Conservation (phyloP, 2,329 filamentous ascomycete genomes). For the Anisogramma anomala region DNA sequence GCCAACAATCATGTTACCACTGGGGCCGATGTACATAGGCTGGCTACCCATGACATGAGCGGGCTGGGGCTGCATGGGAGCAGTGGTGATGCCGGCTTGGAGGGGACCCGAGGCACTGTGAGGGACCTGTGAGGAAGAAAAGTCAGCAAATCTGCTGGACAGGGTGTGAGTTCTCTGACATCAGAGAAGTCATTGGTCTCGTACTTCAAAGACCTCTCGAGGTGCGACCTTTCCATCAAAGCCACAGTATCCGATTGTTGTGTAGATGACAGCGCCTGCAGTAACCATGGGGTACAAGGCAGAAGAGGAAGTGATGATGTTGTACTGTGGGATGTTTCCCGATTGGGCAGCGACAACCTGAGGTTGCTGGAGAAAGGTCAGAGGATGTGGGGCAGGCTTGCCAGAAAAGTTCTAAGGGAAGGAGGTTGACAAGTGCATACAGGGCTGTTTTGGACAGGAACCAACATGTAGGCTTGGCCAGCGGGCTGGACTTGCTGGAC, state of each 20-base stretch:
- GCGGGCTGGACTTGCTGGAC: too few relatives aligned
- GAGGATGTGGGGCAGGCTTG: slow-evolving; percentile 3
- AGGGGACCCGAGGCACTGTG: slow-evolving; percentile 14
- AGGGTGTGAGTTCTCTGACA: background rate
- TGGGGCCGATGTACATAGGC: slow-evolving; percentile 13
- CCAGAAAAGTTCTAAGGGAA: slow-evolving; percentile 25
- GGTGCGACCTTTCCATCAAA: slow-evolving; percentile 2
- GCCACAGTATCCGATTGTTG: slow-evolving; percentile 6
- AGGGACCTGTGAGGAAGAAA: slow-evolving; percentile 10
- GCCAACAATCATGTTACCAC: background rate
- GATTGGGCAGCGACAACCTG: background rate
- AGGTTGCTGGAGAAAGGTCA: slow-evolving; percentile 6
- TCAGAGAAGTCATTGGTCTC: background rate
- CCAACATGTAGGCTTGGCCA: too few relatives aligned
- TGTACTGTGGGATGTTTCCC: background rate
- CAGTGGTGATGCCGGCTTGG: slow-evolving; percentile 14
- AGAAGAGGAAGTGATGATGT: too few relatives aligned
- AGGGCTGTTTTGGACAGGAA: background rate
- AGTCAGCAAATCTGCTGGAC: slow-evolving; percentile 12
- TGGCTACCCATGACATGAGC: too few relatives aligned
- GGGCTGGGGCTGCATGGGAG: slow-evolving; percentile 15
- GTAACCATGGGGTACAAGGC: slow-evolving; percentile 12
- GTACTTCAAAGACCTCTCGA: slow-evolving; percentile 10
- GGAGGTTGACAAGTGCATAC: slow-evolving; percentile 10
- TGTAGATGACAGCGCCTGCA: slow-evolving; percentile 10